Base-by-base conservation (phyloP, 805 yeast species). In the Candida vartiovaarae region DNA sequence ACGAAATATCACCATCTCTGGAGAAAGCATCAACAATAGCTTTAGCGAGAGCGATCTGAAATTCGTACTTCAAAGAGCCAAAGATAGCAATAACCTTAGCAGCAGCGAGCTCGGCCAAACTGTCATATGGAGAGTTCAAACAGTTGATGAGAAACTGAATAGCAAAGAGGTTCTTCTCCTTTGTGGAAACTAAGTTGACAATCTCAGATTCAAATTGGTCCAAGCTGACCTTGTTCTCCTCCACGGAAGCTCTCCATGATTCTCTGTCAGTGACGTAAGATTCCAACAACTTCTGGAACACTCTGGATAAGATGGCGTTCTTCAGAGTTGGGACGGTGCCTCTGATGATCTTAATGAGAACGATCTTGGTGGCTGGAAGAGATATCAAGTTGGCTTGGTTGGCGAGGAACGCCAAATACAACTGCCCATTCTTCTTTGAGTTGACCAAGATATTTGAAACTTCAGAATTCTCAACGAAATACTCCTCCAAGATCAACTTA, bases 371-470 rank as follows among this genome's bases (percentile, higher is more conserved):
- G 23, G 64, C 71, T 24, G 84, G 82, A 25, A 80, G 50, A 7
- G 76, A 63, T 25, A 72, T 65, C 7, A 65, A 52, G 33, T 67
- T 59, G 55, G 86, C 84, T 61, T 88, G 93, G 44, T 82, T 78
- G 20, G 83, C 76, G 54, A 87, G 70, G 51, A 81, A 84, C 0
- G 89, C 75, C 42, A 81, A 61, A 37, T 75, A 68, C 5, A 82
- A 64, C 44, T 75, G 73, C 11, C 82, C 82, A 36, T 74, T 78
- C 53, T 73, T 76, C 57, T 81, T 80, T 26, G 66, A 68, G 36
- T 70, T 66, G 4, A 74, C 54, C 28, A 72, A 61, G 28, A 54
- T 50, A 49, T 63, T 46, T 43, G 70, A 59, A 46, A 78, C 60
- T 53, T 75, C 78, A 26, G 65, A 60, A 31, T 63, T 63, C 50